phyloP scores from a whole-genome alignment of 352 stramenopile genomes.

The Globisporangium mamillatum region DNA sequence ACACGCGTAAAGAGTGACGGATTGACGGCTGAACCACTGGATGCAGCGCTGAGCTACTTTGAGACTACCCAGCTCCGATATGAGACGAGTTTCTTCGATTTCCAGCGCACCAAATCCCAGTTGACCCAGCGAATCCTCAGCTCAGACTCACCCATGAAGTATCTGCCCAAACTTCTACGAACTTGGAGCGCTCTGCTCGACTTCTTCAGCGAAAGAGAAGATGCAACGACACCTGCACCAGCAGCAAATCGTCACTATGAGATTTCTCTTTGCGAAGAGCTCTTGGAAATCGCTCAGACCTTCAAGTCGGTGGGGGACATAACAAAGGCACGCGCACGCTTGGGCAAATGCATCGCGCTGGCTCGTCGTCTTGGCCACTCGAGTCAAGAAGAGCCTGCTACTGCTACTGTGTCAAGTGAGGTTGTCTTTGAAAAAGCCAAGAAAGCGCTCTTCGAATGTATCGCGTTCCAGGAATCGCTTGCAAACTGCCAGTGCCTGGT shows the following conservation, averaged over 20 bases:
- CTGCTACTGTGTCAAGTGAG: background rate
- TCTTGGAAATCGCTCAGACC: conserved; percentile 9
- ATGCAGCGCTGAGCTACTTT: background rate
- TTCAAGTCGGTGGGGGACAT: conserved; percentile 9
- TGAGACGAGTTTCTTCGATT: background rate
- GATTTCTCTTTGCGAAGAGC: background rate
- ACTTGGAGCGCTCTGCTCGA: conserved; percentile 9
- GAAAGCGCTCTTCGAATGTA: conserved; percentile 23
- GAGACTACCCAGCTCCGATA: background rate
- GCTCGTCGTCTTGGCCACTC: background rate
- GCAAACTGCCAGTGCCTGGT: conserved; percentile 15
- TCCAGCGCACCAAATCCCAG: background rate
- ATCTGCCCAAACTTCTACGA: conserved; percentile 4
- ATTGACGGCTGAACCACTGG: background rate
- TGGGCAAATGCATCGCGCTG: conserved; percentile 14
- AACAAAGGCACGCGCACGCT: background rate
- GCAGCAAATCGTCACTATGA: background rate
- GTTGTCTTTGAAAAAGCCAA: conserved; percentile 17
- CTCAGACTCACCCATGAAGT: background rate
- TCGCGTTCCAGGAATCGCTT: conserved; percentile 25
- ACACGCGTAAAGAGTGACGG: too few relatives aligned
- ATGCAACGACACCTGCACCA: background rate
- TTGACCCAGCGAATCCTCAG: background rate
- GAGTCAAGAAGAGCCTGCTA: background rate
- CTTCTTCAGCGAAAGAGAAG: background rate